Base-by-base conservation (phyloP, 1,284 basidiomycete genomes). In the Volvariella surrecta region DNA sequence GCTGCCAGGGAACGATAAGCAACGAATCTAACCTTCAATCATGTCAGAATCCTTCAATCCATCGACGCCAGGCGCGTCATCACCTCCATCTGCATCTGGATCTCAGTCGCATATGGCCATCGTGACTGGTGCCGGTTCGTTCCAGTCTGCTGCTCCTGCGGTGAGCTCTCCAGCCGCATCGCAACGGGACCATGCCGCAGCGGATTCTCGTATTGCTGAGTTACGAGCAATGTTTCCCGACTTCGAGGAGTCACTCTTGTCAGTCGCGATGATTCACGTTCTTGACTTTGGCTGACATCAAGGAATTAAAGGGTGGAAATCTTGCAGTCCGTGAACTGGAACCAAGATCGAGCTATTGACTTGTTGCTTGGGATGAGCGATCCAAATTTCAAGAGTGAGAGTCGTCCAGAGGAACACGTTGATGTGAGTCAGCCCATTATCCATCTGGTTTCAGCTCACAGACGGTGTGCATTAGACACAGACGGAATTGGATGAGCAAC, bases 281-380 rank as follows among this genome's bases (percentile, higher is more conserved):
- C 17, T n/a, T 22, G 38, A 15, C n/a, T 34, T 17, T 45, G 42
- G 16, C 40, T 55, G 30, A 50, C 39, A 35, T 19, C n/a, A 32
- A 22, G 42, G 38, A 40, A 39, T 30, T 42, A 35, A 50, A 82
- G 82, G 32, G 67, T 73, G 54, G 78, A 76, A 15, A 79, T 89
- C 1, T 63, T 89, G 39, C 74, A 85, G 45, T 82, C 79, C 8
- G 80, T 81, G 1, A 54, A 67, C 28, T 70, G 78, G 17, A 64
- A 84, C 51, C 76, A 85, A 50, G 84, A 83, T 52, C 71, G 69
- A 20, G 86, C 86, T 3, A 70, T 89, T 42, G 85, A 89, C 52
- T 63, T 71, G 1, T 64, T 89, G 13, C 70, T 89, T 6, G 80
- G 79, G 7, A 89, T 89, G 86, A 86, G 71, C 58, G 87, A 89